These are phyloP conservation scores for Petunia hybrid DNA, from an alignment of 305 asterid species.

Conservation along the genomic window DNA sequence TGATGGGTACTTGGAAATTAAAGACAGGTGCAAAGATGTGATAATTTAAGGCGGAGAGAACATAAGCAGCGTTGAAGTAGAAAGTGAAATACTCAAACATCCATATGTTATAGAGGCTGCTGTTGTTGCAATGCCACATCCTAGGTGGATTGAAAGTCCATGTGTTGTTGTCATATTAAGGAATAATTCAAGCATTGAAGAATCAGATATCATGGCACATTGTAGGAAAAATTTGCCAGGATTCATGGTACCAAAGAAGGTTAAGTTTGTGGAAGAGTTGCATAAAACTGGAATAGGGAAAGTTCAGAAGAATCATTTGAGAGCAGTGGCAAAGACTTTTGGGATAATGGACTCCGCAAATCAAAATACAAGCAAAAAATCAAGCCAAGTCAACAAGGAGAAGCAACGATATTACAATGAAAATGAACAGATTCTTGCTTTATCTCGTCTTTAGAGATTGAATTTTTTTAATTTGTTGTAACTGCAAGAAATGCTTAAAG, in stretches of 20 bases:
- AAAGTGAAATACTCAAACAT: constrained; percentile 32
- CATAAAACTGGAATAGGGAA: constrained; percentile 33
- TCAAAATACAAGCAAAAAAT: neutral
- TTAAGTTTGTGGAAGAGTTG: constrained; percentile 19
- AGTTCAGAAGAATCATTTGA: constrained; percentile 25
- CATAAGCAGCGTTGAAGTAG: constrained; percentile 43
- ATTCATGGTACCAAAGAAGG: constrained; percentile 33
- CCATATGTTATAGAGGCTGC: constrained; percentile 35
- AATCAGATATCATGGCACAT: constrained; percentile 26
- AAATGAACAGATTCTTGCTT: constrained; percentile 7
- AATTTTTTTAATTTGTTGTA: neutral
- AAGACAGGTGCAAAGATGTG: constrained; percentile 54
- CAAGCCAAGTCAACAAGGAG: constrained; percentile 24
- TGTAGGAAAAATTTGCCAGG: constrained; percentile 33
- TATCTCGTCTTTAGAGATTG: constrained; percentile 28
- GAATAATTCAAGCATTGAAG: neutral
- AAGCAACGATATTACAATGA: constrained; percentile 20
- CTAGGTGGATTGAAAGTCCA: constrained; percentile 40
- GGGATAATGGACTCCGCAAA: neutral
- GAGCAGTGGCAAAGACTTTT: constrained; percentile 23
- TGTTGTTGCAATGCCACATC: constrained; percentile 40
- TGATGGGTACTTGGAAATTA: constrained; percentile 53
- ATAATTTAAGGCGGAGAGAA: constrained; percentile 49
- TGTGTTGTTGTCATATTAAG: constrained; percentile 37
- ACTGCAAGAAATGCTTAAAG: neutral